phyloP scores from a whole-genome alignment of 768 basidiomycete genomes.

The Chalciporus piperatus region DNA sequence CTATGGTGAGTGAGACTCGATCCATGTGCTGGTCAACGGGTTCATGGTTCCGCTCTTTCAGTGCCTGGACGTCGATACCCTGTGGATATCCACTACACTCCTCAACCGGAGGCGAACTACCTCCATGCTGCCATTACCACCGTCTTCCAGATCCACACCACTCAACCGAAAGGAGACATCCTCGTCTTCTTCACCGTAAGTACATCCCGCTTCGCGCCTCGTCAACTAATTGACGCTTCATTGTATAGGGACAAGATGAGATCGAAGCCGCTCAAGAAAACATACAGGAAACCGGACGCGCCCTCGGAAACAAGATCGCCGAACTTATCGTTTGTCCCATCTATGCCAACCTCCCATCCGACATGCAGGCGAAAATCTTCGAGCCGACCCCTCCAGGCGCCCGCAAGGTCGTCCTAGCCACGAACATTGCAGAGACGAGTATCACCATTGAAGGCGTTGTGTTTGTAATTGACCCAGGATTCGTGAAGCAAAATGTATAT shows the following conservation, averaged over 20 bases:
- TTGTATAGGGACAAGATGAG: constrained; percentile 85
- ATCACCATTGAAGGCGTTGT: constrained; percentile 99
- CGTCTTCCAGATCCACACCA: constrained; percentile 98
- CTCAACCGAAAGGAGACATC: constrained; percentile 96
- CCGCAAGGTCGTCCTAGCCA: constrained; percentile 95
- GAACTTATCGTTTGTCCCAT: constrained; percentile 97
- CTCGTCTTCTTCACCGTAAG: constrained; percentile 93
- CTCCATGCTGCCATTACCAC: constrained; percentile 98
- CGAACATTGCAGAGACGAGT: constrained; percentile 99
- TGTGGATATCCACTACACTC: constrained; percentile 98
- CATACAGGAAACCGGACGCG: constrained; percentile 90
- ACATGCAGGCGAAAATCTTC: constrained; percentile 99
- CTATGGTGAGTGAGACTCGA: constrained; percentile 55
- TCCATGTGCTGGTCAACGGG: background rate
- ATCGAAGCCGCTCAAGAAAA: constrained; percentile 98
- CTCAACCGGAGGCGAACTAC: constrained; percentile 99
- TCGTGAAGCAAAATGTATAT: constrained; percentile 99
- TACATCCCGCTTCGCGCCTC: constrained; percentile 5
- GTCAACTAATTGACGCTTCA: constrained; percentile 2
- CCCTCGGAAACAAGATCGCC: constrained; percentile 92
- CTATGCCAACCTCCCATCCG: constrained; percentile 97
- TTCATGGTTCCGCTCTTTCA: constrained; percentile 29
- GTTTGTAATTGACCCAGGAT: constrained; percentile 98
- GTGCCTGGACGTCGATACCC: constrained; percentile 97
- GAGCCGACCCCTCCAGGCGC: constrained; percentile 97